A percentile compares a stretch with the other conserved stretches of the same genome.
Conservation (phyloP, 768 basidiomycete genomes). For the Phanerochaete sordida region DNA sequence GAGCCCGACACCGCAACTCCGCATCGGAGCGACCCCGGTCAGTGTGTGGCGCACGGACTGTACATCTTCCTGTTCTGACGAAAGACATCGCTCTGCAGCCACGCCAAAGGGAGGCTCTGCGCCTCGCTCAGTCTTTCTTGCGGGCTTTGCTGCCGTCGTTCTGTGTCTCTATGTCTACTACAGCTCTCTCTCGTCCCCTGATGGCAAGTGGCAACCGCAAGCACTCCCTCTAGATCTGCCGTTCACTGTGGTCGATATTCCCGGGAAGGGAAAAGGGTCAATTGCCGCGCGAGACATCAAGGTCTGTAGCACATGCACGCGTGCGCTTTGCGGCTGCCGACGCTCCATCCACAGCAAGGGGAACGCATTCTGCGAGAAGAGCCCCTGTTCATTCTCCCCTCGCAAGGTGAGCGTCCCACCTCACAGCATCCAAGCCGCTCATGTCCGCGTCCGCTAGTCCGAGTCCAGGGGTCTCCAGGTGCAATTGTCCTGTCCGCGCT, state of each 20-base stretch:
- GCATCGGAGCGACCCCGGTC: neutral
- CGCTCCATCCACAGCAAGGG: constrained; percentile 42
- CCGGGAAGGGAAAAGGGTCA: constrained; percentile 54
- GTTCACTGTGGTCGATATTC: constrained; percentile 44
- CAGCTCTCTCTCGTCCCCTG: neutral
- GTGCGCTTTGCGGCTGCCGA: neutral
- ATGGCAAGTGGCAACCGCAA: neutral
- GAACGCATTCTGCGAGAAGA: constrained; percentile 53
- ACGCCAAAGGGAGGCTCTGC: neutral
- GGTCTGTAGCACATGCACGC: constrained; percentile 26
- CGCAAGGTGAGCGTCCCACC: constrained; percentile 34
- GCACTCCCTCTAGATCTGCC: neutral
- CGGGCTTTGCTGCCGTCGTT: neutral
- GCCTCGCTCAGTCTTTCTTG: neutral
- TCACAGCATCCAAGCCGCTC: neutral
- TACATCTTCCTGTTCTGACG: neutral
- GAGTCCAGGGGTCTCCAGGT: constrained; percentile 36
- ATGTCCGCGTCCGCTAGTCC: neutral
- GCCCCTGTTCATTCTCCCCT: constrained; percentile 52
- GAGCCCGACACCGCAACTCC: too few relatives aligned
- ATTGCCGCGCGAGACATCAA: constrained; percentile 50
- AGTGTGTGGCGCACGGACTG: too few relatives aligned
- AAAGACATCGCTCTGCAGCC: neutral
- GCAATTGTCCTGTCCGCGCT: constrained; percentile 38
- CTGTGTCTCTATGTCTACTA: constrained; percentile 6